phyloP scores from a whole-genome alignment of 345 rosid genomes.

The Citrus reticulata region DNA sequence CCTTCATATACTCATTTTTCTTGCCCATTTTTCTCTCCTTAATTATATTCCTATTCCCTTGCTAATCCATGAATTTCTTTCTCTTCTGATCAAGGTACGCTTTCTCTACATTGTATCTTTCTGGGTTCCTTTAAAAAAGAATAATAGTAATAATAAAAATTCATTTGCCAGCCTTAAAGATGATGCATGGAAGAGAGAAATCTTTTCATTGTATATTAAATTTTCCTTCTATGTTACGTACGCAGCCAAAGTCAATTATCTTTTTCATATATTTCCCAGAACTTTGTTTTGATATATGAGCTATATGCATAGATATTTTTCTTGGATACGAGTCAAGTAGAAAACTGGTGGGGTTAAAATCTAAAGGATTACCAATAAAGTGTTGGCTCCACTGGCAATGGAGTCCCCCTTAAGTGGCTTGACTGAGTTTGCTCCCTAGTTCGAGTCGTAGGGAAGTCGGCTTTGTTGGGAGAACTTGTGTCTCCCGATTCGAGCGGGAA shows the following conservation, averaged over 20 bases:
- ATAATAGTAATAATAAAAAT: not conserved
- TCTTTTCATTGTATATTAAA: not conserved
- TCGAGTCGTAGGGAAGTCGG: too few species aligned
- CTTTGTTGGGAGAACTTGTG: too few species aligned
- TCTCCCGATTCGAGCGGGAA: too few species aligned
- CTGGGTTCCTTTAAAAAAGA: not conserved
- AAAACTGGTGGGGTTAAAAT: not conserved
- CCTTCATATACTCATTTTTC: slow-evolving; percentile 4
- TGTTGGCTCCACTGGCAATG: too few species aligned
- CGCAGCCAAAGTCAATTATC: not conserved
- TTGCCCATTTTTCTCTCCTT: not conserved
- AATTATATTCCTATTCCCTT: slow-evolving; percentile 4
- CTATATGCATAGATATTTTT: not conserved
- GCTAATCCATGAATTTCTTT: slow-evolving; percentile 16
- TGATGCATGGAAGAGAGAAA: not conserved
- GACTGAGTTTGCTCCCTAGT: too few species aligned
- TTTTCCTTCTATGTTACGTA: not conserved
- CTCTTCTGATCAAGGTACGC: slow-evolving; percentile 28
- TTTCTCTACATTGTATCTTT: not conserved
- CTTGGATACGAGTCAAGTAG: not conserved
- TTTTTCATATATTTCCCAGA: not conserved
- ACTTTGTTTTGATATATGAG: not conserved
- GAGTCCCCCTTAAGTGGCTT: too few species aligned
- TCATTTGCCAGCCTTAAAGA: not conserved
- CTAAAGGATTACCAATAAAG: too few species aligned